Conservation (phyloP, 805 yeast genomes). For the Metschnikowia baotianmanensis region DNA sequence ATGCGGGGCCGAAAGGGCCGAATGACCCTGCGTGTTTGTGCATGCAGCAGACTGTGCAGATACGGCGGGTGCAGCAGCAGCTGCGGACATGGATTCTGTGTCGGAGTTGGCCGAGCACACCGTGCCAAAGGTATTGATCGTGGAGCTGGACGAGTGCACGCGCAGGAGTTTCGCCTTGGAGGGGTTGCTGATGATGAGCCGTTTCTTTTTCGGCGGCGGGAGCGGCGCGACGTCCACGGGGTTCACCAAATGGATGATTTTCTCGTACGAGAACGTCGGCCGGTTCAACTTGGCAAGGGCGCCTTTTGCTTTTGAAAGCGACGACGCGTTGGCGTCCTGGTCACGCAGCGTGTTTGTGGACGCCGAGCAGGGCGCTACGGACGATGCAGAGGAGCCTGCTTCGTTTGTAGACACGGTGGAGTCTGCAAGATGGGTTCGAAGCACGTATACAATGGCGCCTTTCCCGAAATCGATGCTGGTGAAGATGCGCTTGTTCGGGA, state of each 20-base stretch:
- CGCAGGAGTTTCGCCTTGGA: conserved; percentile 28
- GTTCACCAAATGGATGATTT: conserved; percentile 55
- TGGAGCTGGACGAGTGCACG: conserved; percentile 36
- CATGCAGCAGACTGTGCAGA: too few relatives aligned
- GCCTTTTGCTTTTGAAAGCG: conserved; percentile 22
- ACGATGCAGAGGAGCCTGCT: neutral
- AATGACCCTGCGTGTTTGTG: neutral
- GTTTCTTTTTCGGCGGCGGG: conserved; percentile 65
- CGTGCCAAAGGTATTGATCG: conserved; percentile 31
- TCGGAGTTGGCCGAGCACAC: conserved; percentile 35
- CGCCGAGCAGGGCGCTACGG: neutral
- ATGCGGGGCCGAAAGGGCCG: neutral
- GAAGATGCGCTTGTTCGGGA: conserved; percentile 71
- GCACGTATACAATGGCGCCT: conserved; percentile 71
- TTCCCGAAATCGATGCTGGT: conserved; percentile 80
- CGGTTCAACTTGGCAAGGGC: conserved; percentile 25
- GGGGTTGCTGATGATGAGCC: conserved; percentile 60
- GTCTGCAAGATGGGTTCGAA: conserved; percentile 48
- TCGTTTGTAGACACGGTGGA: conserved; percentile 3
- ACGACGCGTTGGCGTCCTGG: neutral
- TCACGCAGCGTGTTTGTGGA: neutral
- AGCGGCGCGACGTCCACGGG: conserved; percentile 72
- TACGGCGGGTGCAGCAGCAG: neutral
- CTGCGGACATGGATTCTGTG: conserved; percentile 3
- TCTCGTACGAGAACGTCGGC: conserved; percentile 49